phyloP scores from a whole-genome alignment of 1,284 basidiomycete genomes.

The Xanthoconium separans region DNA sequence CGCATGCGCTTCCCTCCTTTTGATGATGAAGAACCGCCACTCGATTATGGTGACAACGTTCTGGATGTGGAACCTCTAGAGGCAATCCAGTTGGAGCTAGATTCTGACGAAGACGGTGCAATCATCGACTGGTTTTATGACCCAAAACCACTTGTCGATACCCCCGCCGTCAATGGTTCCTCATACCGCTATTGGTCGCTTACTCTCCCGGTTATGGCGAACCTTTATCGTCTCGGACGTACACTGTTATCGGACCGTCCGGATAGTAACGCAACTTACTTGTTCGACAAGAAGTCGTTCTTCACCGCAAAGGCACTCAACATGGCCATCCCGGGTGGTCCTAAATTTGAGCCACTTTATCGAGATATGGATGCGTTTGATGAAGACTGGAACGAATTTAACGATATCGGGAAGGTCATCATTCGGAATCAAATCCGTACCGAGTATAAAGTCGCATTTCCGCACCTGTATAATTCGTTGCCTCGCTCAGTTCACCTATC shows the following conservation, averaged over 20 bases:
- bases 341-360: conserved; percentile 94
- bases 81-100: conserved; percentile 96
- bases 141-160: conserved; percentile 90
- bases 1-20: conserved; percentile 99
- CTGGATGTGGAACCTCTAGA: conserved; percentile 98
- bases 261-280: conserved; percentile 86
- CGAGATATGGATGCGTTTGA: conserved; percentile 97
- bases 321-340: conserved; percentile 98
- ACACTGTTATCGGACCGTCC: conserved; percentile 92
- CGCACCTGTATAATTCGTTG: conserved; percentile 97
- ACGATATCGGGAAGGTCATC: conserved; percentile 99
- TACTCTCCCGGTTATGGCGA: conserved; percentile 92
- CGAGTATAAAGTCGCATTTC: conserved; percentile 99
- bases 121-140: conserved; percentile 99
- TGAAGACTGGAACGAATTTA: conserved; percentile 99
- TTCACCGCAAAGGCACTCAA: conserved; percentile 98
- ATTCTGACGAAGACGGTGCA: conserved; percentile 91
- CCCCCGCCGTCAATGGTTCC: conserved; percentile 85
- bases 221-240: conserved; percentile 92
- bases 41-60: conserved; percentile 98
- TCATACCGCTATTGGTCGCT: conserved; percentile 95
- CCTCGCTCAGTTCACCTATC: conserved; percentile 94
- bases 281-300: conserved; percentile 98
- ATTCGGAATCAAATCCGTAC: conserved; percentile 99
- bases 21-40: conserved; percentile 97